phyloP scores from a whole-genome alignment of 495 filamentous ascomycete species.

The Ascobolus immersus region DNA sequence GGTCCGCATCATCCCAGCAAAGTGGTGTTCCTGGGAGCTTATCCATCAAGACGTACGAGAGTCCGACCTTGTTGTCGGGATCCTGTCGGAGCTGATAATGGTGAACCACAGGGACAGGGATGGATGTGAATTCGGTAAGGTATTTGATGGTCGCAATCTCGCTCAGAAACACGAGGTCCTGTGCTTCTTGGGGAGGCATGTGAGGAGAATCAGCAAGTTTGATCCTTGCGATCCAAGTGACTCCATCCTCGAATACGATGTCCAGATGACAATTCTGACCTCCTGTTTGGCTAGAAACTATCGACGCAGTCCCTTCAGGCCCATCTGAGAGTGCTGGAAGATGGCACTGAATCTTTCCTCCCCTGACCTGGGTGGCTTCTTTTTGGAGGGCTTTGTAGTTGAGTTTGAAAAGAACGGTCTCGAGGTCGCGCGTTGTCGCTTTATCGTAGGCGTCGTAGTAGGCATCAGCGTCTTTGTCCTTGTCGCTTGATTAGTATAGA shows the following conservation, averaged over 20 bases:
- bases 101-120: conserved; percentile 15
- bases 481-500: too few relatives aligned
- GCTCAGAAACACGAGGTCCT: conserved; percentile 15
- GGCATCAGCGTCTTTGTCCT: too few relatives aligned
- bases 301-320: too few relatives aligned
- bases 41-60: conserved; percentile 19
- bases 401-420: too few relatives aligned
- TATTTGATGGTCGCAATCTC: conserved; percentile 20
- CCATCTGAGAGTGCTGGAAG: too few relatives aligned
- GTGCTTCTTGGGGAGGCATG: conserved; percentile 5
- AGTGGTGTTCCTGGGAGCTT: conserved; percentile 17
- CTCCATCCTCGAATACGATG: conserved; percentile 14
- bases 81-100: conserved; percentile 10
- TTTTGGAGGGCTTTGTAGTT: conserved; percentile 2
- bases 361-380: conserved; percentile 6
- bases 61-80: conserved; percentile 16
- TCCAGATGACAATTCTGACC: conserved; percentile 15
- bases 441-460: too few relatives aligned
- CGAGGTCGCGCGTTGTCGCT: too few relatives aligned
- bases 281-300: too few relatives aligned
- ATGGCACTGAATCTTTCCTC: conserved; percentile 4
- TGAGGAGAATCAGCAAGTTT: conserved; percentile 5
- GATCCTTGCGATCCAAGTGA: conserved; percentile 16
- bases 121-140: conserved; percentile 15
- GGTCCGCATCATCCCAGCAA: conserved; percentile 14